Evolutionary conservation across 495 filamentous ascomycete genomes (phyloP).

Genomic region (Talaromyces stipitatus): DNA sequence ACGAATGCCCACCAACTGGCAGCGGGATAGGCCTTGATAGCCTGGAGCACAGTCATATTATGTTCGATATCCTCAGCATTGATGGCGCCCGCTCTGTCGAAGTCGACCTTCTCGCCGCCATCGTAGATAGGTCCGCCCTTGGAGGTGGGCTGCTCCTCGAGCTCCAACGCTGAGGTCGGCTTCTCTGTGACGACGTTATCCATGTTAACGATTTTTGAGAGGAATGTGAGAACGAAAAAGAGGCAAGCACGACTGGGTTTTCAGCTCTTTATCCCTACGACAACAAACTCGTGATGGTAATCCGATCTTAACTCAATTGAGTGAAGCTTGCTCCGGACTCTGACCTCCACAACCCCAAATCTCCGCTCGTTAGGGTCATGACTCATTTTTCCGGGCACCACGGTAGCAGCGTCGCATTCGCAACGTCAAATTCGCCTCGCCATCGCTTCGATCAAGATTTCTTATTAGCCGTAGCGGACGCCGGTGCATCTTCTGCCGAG

Average conservation of each 20-base stretch:
- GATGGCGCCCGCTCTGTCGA: slow-evolving; percentile 38
- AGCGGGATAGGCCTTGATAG: slow-evolving; percentile 38
- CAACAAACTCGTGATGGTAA: slow-evolving; percentile 12
- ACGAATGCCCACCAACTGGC: slow-evolving; percentile 44
- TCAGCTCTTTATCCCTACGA: slow-evolving; percentile 25
- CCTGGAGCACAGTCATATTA: slow-evolving; percentile 40
- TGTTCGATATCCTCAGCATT: slow-evolving; percentile 37
- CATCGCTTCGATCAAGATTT: not conserved
- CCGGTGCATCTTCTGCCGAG: slow-evolving; percentile 4
- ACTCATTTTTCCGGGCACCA: slow-evolving; percentile 12
- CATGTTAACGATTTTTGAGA: slow-evolving; percentile 31
- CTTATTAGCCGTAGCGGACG: slow-evolving; percentile 3
- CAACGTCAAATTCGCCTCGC: slow-evolving; percentile 11
- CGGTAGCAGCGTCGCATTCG: slow-evolving; percentile 6
- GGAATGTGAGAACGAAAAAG: slow-evolving; percentile 15
- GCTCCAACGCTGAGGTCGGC: slow-evolving; percentile 24
- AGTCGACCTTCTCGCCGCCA: slow-evolving; percentile 36
- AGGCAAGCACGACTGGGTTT: slow-evolving; percentile 18
- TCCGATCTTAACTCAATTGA: slow-evolving; percentile 17
- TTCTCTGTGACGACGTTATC: slow-evolving; percentile 28
- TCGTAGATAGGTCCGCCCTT: slow-evolving; percentile 29
- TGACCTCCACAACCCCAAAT: slow-evolving; percentile 15
- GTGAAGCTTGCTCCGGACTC: slow-evolving; percentile 23
- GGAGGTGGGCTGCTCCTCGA: slow-evolving; percentile 30
- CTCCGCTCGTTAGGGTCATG: slow-evolving; percentile 7